These are phyloP conservation scores for Theobroma grandiflorum DNA, from an alignment of 441 rosid genomes.

Conservation along the genomic window DNA sequence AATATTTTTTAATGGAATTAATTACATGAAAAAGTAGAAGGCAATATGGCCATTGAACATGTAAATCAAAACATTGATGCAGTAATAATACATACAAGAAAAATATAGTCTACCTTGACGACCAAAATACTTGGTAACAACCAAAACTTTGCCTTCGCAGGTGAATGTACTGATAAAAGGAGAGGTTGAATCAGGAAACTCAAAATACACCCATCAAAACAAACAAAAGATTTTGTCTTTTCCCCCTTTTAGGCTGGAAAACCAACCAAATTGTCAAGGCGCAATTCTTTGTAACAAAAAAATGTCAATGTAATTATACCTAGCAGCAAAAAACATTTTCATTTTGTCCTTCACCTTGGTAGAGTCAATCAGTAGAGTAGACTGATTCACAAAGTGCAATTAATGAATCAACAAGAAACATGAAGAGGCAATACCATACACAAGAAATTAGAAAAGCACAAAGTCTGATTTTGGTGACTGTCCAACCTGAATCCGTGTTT, in stretches of 20 bases:
- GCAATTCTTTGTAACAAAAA: not conserved
- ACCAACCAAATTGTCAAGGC: too few relatives aligned
- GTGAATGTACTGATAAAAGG: not conserved
- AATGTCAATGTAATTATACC: not conserved
- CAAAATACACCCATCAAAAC: not conserved
- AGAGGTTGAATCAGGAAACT: too few relatives aligned
- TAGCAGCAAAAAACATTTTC: not conserved
- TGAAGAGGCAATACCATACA: not conserved
- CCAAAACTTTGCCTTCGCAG: not conserved
- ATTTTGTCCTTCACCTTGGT: not conserved
- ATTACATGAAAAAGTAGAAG: not conserved
- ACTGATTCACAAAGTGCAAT: too few relatives aligned
- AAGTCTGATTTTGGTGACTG: constrained; percentile 22
- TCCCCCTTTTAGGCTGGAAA: too few relatives aligned
- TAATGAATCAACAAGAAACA: too few relatives aligned
- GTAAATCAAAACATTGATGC: not conserved
- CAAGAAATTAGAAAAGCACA: constrained; percentile 16
- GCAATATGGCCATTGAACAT: not conserved
- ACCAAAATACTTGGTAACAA: not conserved
- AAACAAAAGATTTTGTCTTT: not conserved
- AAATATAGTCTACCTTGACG: not conserved
- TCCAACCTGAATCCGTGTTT: constrained; percentile 76
- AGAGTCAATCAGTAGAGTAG: not conserved
- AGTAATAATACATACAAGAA: constrained; percentile 4
- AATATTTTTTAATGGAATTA: constrained; percentile 12